phyloP scores from a whole-genome alignment of 441 rosid genomes.

The Rhodomyrtus psidioides region DNA sequence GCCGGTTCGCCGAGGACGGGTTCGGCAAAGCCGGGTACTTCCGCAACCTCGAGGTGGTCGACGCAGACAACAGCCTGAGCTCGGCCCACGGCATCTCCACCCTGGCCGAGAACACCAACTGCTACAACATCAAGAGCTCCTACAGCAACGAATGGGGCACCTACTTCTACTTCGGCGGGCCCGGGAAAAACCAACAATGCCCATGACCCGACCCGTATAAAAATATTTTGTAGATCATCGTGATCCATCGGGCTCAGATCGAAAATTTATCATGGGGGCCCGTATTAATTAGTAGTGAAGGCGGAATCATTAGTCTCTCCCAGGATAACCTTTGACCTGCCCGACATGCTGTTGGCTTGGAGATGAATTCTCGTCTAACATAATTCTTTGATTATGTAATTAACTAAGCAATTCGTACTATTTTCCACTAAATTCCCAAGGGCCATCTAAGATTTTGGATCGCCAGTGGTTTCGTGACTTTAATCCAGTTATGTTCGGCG shows the following conservation, averaged over 20 bases:
- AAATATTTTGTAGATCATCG: neutral
- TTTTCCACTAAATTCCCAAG: neutral
- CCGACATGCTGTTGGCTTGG: too few species aligned
- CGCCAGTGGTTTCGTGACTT: neutral
- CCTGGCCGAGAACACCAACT: slow-evolving; percentile 55
- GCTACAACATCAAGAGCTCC: slow-evolving; percentile 56
- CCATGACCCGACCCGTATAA: slow-evolving; percentile 15
- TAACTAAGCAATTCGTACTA: slow-evolving; percentile 16
- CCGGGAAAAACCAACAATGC: slow-evolving; percentile 51
- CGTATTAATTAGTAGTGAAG: neutral
- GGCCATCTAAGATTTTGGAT: neutral
- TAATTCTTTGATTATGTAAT: slow-evolving; percentile 50
- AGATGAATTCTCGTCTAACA: neutral
- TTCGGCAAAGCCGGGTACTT: slow-evolving; percentile 60
- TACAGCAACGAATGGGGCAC: slow-evolving; percentile 64
- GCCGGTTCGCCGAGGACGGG: slow-evolving; percentile 58
- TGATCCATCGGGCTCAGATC: neutral
- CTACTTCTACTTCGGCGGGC: slow-evolving; percentile 65
- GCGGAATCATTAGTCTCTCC: neutral
- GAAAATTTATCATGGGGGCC: neutral
- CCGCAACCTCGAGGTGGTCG: slow-evolving; percentile 57
- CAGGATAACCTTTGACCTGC: neutral
- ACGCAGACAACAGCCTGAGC: slow-evolving; percentile 54
- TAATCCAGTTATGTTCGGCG: neutral
- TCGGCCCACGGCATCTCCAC: slow-evolving; percentile 37